Evolutionary conservation across 495 filamentous ascomycete genomes (phyloP), one percentile per base, ranked within the genome.

Genomic region (Aspergillus olivimuriae): DNA sequence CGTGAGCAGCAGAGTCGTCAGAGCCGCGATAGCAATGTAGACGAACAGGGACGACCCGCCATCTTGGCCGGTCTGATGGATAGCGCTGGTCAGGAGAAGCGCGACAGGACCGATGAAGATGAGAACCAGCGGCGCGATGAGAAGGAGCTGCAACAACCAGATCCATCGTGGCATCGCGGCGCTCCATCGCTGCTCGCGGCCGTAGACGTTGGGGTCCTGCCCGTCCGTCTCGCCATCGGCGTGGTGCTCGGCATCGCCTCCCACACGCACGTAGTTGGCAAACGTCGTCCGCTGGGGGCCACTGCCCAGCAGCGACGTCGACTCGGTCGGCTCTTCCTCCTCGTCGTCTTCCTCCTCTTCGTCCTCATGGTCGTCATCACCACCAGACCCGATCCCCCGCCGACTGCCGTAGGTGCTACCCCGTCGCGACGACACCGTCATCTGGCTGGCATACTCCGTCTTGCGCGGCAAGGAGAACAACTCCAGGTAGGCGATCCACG

Each of bases 141-240:
- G 51, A 4, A 98, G 67, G 48, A 96, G 86, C 58, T 97, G 87
- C 15, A 90, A 50, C 24, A 90, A 58, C 92, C 92, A 98, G 17
- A 82, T 77, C 83, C 84, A 95, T 21, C 73, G 74, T 1, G 88
- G 90, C 30, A 98, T 59, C 16, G 75, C 70, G 18, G 74, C 76
- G 47, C 85, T 91, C 92, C 92, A 97, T 3, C 73, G 55, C 56
- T 98, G 92, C 55, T 98, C 91, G 34, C 75, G 66, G n/a, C 76
- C 78, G 50, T 84, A 94, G 4, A 86, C 73, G 11, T 71, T 66
- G 0, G 61, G 54, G 34, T 68, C 61, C 21, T 69, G 37, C 24
- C 66, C 57, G 15, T 53, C 50, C 9, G 65, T 57, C 5, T 68
- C 60, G 34, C 56, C 41, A 18, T 69, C 52, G 4, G 62, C 54